These are phyloP conservation scores for Stagonosporopsis vannaccii DNA, from an alignment of 2,329 filamentous ascomycete genomes.

Conservation along the genomic window DNA sequence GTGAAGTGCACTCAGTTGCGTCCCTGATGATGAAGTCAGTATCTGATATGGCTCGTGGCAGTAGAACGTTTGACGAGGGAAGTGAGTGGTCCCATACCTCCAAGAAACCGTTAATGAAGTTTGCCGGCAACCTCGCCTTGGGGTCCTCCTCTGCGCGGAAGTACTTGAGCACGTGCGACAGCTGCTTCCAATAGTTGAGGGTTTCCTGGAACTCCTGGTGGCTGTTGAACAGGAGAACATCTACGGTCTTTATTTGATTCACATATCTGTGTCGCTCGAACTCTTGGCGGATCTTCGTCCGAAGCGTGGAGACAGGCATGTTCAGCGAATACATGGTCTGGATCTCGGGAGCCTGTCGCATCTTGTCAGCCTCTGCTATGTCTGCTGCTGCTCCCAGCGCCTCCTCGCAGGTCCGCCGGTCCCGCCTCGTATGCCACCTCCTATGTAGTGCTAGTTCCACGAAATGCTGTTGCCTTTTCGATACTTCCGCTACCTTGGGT, in stretches of 20 bases:
- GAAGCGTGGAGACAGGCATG: slow-evolving; percentile 83
- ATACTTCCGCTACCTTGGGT: not conserved
- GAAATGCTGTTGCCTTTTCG: not conserved
- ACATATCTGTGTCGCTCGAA: slow-evolving; percentile 96
- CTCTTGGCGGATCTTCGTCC: slow-evolving; percentile 94
- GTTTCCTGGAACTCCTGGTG: slow-evolving; percentile 98
- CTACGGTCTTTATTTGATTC: slow-evolving; percentile 84
- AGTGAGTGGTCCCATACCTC: slow-evolving; percentile 68
- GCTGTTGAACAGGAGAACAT: slow-evolving; percentile 89
- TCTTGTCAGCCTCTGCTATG: slow-evolving; percentile 19
- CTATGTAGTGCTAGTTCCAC: not conserved
- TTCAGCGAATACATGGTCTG: slow-evolving; percentile 96
- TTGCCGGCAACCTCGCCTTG: slow-evolving; percentile 77
- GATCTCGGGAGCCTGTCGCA: slow-evolving; percentile 84
- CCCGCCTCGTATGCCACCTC: not conserved
- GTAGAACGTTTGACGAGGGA: not conserved
- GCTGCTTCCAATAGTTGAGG: slow-evolving; percentile 99
- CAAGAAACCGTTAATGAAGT: slow-evolving; percentile 93
- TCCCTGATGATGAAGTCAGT: slow-evolving; percentile 39
- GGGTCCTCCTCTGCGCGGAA: slow-evolving; percentile 88
- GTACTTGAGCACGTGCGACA: slow-evolving; percentile 94
- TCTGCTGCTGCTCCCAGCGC: not conserved
- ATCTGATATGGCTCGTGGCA: not conserved
- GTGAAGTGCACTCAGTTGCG: slow-evolving; percentile 42
- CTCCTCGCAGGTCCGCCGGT: not conserved